These are phyloP conservation scores for Suillus paluster DNA, from an alignment of 768 basidiomycete species.

Conservation along the genomic window DNA sequence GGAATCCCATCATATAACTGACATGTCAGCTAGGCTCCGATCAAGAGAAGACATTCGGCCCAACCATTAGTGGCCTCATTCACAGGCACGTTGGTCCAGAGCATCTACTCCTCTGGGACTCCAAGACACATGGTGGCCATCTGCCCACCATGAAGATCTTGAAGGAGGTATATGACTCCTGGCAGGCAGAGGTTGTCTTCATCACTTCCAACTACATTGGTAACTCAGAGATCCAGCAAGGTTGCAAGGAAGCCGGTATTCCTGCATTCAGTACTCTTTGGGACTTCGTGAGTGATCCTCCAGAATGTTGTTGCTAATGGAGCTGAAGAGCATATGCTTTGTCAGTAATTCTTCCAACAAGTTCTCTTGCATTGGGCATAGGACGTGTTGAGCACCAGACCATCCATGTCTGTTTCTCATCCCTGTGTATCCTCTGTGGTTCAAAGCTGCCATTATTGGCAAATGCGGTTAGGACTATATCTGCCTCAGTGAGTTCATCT, in stretches of 20 bases:
- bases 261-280: conserved; percentile 72
- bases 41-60: conserved; percentile 84
- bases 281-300: conserved; percentile 55
- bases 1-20: conserved; percentile 15
- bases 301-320: conserved; percentile 6
- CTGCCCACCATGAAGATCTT: conserved; percentile 80
- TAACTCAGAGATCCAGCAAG: conserved; percentile 80
- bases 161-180: conserved; percentile 67
- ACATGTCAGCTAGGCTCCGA: conserved; percentile 59
- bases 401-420: conserved; percentile 9
- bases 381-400: conserved; percentile 2
- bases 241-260: conserved; percentile 71
- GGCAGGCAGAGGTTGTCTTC: conserved; percentile 82
- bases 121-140: conserved; percentile 71
- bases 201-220: conserved; percentile 85
- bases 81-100: conserved; percentile 73
- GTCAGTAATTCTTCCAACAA: conserved; percentile 26
- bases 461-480: no score
- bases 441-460: no score
- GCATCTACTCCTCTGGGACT: conserved; percentile 78
- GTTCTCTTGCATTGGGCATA: conserved; percentile 15
- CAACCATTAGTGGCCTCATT: conserved; percentile 76
- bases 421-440: conserved; percentile 13
- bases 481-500: no score
- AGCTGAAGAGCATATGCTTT: conserved; percentile 6